Conservation (phyloP, 2,329 filamentous ascomycete genomes). For the Epichloe glyceriae region DNA sequence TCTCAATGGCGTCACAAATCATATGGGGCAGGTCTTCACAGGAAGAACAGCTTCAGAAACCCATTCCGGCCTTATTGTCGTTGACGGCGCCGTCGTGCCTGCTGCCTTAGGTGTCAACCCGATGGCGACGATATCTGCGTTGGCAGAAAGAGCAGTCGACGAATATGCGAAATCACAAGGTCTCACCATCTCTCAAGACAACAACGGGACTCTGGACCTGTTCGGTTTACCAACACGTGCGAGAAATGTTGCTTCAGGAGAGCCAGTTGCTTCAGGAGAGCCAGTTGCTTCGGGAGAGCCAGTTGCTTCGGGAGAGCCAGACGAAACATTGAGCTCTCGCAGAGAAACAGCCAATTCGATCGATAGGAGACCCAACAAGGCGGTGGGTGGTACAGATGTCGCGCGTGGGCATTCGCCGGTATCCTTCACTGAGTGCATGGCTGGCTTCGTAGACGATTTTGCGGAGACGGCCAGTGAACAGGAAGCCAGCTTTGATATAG, state of each 20-base stretch:
- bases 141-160: conserved; percentile 51
- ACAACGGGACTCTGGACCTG: conserved; percentile 38
- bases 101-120: conserved; percentile 53
- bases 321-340: too few species aligned
- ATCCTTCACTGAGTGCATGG: conserved; percentile 53
- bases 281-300: too few species aligned
- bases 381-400: neutral
- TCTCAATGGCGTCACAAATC: conserved; percentile 44
- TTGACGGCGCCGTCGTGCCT: conserved; percentile 49
- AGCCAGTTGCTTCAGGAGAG: too few species aligned
- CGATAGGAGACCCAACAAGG: too few species aligned
- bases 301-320: too few species aligned
- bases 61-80: conserved; percentile 45
- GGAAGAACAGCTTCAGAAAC: conserved; percentile 35
- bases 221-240: conserved; percentile 36
- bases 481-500: conserved; percentile 38
- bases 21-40: conserved; percentile 45
- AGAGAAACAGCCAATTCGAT: too few species aligned
- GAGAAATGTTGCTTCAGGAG: neutral
- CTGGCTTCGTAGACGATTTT: conserved; percentile 40
- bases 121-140: conserved; percentile 54
- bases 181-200: conserved; percentile 31
- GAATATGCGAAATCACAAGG: conserved; percentile 28
- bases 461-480: conserved; percentile 31
- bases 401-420: conserved; percentile 16